phyloP scores from a whole-genome alignment of 495 filamentous ascomycete genomes.

The Terfezia boudieri region DNA sequence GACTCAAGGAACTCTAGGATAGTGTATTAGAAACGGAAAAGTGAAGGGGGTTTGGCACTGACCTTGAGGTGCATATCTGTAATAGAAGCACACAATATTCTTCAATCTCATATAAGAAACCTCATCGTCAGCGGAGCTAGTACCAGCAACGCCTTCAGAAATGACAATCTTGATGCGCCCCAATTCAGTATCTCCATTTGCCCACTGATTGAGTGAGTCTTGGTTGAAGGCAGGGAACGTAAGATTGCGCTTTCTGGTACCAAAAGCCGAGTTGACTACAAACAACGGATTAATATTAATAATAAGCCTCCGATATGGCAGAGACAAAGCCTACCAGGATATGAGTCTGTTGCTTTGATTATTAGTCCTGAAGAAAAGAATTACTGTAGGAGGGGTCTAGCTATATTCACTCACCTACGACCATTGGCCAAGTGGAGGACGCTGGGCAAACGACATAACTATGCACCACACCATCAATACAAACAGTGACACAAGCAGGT shows the following conservation, averaged over 20 bases:
- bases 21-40: not conserved
- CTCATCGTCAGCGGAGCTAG: not conserved
- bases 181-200: not conserved
- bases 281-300: not conserved
- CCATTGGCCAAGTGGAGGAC: not conserved
- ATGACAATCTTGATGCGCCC: not conserved
- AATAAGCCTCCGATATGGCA: too few species aligned
- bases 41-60: not conserved
- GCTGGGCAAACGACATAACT: not conserved
- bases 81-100: not conserved
- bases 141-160: not conserved
- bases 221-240: not conserved
- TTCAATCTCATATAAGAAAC: not conserved
- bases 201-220: constrained; percentile 1
- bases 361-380: too few species aligned
- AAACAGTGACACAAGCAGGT: too few species aligned
- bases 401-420: not conserved
- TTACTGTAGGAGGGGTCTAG: too few species aligned
- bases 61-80: not conserved
- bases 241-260: not conserved
- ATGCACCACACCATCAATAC: not conserved
- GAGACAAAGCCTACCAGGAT: not conserved
- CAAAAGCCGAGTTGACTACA: not conserved
- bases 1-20: not conserved
- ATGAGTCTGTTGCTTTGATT: not conserved